Percentiles rank a stretch among this genome's conserved stretches.
Conservation (phyloP, 2,329 filamentous ascomycete species). For the Didymella pinodella region DNA sequence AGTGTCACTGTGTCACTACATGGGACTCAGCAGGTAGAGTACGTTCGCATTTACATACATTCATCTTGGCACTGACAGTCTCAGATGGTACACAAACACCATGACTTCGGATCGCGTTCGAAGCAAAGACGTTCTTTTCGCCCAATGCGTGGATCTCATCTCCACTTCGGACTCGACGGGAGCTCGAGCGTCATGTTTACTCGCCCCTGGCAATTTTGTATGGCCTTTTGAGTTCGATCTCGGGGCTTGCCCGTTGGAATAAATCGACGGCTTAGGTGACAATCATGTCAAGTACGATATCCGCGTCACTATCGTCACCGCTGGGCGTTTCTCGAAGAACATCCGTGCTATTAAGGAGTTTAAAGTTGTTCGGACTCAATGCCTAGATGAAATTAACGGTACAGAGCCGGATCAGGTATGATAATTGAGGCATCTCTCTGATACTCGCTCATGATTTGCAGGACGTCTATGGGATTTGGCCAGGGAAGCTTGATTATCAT, state of each 20-base stretch:
- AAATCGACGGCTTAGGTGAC: background rate
- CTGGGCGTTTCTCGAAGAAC: background rate
- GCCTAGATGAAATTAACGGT: background rate
- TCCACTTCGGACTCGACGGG: background rate
- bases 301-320: background rate
- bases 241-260: background rate
- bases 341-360: background rate
- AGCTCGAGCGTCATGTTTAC: background rate
- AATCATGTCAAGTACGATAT: background rate
- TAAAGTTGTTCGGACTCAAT: background rate
- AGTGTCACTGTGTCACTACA: background rate
- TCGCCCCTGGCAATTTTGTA: background rate
- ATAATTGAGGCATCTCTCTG: background rate
- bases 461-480: background rate
- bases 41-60: background rate
- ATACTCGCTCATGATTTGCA: background rate
- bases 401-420: constrained; percentile 3
- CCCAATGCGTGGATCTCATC: background rate
- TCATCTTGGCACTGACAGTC: background rate
- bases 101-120: constrained; percentile 1
- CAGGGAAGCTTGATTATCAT: background rate
- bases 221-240: constrained; percentile 5
- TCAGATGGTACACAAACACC: constrained; percentile 1
- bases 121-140: background rate
- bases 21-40: background rate